Conservation (phyloP, 768 basidiomycete species). For the Mycena filopes region DNA sequence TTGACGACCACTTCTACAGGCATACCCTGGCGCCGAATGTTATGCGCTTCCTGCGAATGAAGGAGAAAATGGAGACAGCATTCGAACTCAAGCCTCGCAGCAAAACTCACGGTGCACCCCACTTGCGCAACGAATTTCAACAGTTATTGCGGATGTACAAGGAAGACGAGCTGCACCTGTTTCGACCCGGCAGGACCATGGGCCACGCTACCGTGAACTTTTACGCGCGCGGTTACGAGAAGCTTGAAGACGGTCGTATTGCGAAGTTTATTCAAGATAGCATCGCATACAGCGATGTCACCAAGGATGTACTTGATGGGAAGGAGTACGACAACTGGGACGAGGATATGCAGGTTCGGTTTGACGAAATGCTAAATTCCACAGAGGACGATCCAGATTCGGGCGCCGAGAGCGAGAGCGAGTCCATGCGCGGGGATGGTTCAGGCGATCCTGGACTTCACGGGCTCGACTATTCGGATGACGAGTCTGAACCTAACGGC, state of each 20-base stretch:
- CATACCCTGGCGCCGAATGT: conserved; percentile 22
- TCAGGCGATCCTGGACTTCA: conserved; percentile 25
- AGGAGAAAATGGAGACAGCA: conserved; percentile 19
- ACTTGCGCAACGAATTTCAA: conserved; percentile 22
- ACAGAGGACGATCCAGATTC: background rate
- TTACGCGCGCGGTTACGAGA: conserved; percentile 16
- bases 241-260: conserved; percentile 1
- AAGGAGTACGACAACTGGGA: conserved; percentile 1
- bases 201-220: conserved; percentile 12
- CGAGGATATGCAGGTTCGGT: background rate
- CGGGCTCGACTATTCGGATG: background rate
- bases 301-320: conserved; percentile 3
- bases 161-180: conserved; percentile 21
- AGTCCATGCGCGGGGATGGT: conserved; percentile 28
- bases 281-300: conserved; percentile 12
- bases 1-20: conserved; percentile 16
- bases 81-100: conserved; percentile 17
- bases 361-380: background rate
- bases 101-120: background rate
- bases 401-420: background rate
- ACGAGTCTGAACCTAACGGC: background rate
- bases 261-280: conserved; percentile 7
- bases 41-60: conserved; percentile 21
- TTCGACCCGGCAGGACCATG: conserved; percentile 17
- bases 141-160: conserved; percentile 16